These are phyloP conservation scores for Metarhizium rileyi DNA, from an alignment of 2,329 filamentous ascomycete genomes.

Conservation along the genomic window DNA sequence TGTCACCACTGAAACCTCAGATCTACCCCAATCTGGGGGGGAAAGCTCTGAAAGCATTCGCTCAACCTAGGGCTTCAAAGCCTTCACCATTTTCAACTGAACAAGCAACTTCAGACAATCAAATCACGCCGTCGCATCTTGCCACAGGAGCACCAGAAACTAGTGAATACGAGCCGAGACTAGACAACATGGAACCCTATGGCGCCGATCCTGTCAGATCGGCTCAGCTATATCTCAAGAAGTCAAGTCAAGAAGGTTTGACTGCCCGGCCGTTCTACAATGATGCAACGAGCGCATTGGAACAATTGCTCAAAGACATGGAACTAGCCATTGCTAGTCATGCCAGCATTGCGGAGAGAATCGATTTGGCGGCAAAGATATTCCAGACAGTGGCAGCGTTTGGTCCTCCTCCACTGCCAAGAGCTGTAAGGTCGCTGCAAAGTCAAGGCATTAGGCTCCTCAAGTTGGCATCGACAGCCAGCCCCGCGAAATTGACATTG, in stretches of 20 bases:
- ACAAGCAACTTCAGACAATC: neutral
- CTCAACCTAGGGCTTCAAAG: neutral
- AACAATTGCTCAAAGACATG: constrained; percentile 7
- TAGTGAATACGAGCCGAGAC: neutral
- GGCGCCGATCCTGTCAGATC: neutral
- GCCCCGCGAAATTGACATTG: constrained; percentile 10
- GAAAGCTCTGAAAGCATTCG: neutral
- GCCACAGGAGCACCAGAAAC: too few relatives aligned
- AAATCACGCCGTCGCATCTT: neutral
- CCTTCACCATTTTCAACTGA: neutral
- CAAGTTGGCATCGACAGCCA: constrained; percentile 9
- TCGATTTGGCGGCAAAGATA: constrained; percentile 9
- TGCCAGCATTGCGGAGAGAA: neutral
- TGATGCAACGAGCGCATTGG: constrained; percentile 6
- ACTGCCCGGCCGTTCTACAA: constrained; percentile 4
- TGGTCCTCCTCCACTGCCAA: constrained; percentile 6
- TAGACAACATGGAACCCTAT: neutral
- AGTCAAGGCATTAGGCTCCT: constrained; percentile 17
- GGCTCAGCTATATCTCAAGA: constrained; percentile 3
- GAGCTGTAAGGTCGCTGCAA: constrained; percentile 6
- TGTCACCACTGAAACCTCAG: neutral
- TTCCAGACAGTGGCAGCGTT: constrained; percentile 12
- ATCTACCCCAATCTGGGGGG: neutral
- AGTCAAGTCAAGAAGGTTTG: neutral
- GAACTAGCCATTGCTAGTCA: neutral